phyloP scores from a whole-genome alignment of 2,329 filamentous ascomycete species.

The Ophiosphaerella narmari region DNA sequence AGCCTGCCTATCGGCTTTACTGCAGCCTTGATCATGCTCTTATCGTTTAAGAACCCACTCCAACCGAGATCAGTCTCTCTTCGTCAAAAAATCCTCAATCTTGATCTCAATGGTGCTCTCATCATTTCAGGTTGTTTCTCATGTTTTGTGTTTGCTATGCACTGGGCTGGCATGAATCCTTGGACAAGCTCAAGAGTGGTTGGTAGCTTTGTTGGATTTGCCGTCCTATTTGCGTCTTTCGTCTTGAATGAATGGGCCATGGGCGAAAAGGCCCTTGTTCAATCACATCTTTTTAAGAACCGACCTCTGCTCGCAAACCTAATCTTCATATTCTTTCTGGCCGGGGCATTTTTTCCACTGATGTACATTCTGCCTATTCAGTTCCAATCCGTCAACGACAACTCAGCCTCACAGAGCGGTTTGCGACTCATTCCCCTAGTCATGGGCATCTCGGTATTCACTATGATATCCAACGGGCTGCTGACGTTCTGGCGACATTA shows the following conservation, averaged over 20 bases:
- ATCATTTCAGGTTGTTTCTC: conserved; percentile 23
- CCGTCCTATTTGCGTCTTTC: conserved; percentile 52
- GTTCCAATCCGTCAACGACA: conserved; percentile 34
- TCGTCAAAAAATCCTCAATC: conserved; percentile 24
- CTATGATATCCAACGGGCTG: conserved; percentile 29
- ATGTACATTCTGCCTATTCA: conserved; percentile 36
- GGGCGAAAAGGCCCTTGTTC: conserved; percentile 34
- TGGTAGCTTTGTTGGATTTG: conserved; percentile 55
- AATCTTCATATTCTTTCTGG: conserved; percentile 28
- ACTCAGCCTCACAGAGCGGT: conserved; percentile 31
- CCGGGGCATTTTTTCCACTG: conserved; percentile 34
- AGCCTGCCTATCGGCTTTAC: conserved; percentile 51
- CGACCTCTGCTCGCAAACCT: conserved; percentile 19
- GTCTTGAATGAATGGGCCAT: conserved; percentile 32
- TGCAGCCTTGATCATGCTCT: conserved; percentile 29
- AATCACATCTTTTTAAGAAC: conserved; percentile 26
- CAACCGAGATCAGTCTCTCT: conserved; percentile 13
- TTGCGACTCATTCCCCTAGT: conserved; percentile 35
- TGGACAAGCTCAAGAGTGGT: conserved; percentile 56
- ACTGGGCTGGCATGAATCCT: conserved; percentile 33
- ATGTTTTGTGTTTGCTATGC: conserved; percentile 36
- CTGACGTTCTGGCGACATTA: conserved; percentile 46
- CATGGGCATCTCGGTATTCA: conserved; percentile 32
- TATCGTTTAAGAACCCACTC: conserved; percentile 26
- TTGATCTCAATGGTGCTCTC: conserved; percentile 30